These are phyloP conservation scores for Echria macrotheca DNA, from an alignment of 495 filamentous ascomycete species.

Conservation along the genomic window DNA sequence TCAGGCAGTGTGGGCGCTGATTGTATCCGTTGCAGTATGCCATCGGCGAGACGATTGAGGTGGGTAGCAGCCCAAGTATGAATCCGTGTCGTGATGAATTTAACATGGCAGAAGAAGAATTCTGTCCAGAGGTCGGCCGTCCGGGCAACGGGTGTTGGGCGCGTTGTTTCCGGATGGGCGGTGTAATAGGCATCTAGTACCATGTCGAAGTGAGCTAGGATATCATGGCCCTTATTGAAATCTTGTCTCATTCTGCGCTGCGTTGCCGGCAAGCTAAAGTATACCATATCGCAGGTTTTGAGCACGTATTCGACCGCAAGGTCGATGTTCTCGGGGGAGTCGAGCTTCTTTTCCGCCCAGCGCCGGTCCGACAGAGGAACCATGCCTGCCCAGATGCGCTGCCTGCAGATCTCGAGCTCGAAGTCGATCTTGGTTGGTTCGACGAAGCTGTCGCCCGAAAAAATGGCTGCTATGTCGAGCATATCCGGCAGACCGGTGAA, in stretches of 20 bases:
- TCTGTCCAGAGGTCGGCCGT: slow-evolving; percentile 16
- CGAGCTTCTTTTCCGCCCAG: slow-evolving; percentile 14
- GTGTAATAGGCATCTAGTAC: slow-evolving; percentile 10
- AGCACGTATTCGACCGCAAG: slow-evolving; percentile 10
- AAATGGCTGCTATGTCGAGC: not conserved
- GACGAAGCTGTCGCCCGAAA: not conserved
- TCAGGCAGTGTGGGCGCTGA: not conserved
- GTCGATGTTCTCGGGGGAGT: slow-evolving; percentile 11
- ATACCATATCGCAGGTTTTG: slow-evolving; percentile 1
- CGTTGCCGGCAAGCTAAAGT: slow-evolving; percentile 8
- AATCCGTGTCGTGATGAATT: slow-evolving; percentile 4
- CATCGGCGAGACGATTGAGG: not conserved
- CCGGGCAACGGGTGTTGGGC: too few relatives aligned
- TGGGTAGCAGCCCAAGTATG: slow-evolving; percentile 11
- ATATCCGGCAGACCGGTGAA: slow-evolving; percentile 5
- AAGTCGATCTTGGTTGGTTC: not conserved
- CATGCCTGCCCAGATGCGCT: slow-evolving; percentile 12
- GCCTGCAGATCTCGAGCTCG: slow-evolving; percentile 6
- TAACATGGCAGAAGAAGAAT: slow-evolving; percentile 15
- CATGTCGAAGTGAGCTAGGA: slow-evolving; percentile 13
- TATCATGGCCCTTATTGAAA: slow-evolving; percentile 11
- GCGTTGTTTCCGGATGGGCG: not conserved
- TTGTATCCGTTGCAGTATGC: not conserved
- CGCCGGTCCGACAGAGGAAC: slow-evolving; percentile 12
- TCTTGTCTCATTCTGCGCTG: slow-evolving; percentile 1